Evolutionary conservation across 2,329 filamentous ascomycete genomes (phyloP), one percentile per base, ranked within the genome.

Genomic region (Pleochaeta shiraiana): DNA sequence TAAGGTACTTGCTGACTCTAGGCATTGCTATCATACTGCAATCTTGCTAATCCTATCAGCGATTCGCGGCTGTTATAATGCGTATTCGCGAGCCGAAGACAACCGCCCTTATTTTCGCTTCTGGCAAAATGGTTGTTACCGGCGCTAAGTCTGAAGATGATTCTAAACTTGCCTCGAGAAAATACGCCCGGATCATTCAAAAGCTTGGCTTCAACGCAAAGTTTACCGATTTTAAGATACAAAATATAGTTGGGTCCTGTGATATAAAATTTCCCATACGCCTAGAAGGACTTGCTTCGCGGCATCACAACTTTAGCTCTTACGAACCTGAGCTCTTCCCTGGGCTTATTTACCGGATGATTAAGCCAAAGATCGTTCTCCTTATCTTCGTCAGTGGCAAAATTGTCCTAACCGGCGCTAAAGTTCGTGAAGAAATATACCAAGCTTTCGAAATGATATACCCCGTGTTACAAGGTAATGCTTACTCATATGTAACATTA

Each of bases 151-250:
- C 90, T 0, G 93, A 97, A 74, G 93, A 97, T 75, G 93, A 97
- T 74, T 95, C 90, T 66, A 96, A 96, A 79, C 85, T 98, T 72
- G 93, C 93, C 9, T 93, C 88, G 66, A 86, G 92, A 77, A 98
- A 98, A 78, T 97, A 97, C 74, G 93, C 93, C 64, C 91, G 93
- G 73, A 97, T 98, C 76, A 97, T 98, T 72, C 93, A 98, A 81
- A 98, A 98, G 80, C 88, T 98, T 67, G 93, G 93, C 68, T 98
- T 98, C 82, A 95, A 96, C 71, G 92, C 93, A 72, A 96, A 96
- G 83, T 97, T 98, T 77, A 96, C 91, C 70, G 93, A 98, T 76
- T 98, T 98, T 79, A 98, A 97, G 83, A 98, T 98, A 73, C 91
- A 96, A 80, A 98, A 98, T 77, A 97, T 98, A 69, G 93, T 98